Evolutionary conservation across 78 protist species (phyloP).

Genomic region (Ministeria vibrans): DNA sequence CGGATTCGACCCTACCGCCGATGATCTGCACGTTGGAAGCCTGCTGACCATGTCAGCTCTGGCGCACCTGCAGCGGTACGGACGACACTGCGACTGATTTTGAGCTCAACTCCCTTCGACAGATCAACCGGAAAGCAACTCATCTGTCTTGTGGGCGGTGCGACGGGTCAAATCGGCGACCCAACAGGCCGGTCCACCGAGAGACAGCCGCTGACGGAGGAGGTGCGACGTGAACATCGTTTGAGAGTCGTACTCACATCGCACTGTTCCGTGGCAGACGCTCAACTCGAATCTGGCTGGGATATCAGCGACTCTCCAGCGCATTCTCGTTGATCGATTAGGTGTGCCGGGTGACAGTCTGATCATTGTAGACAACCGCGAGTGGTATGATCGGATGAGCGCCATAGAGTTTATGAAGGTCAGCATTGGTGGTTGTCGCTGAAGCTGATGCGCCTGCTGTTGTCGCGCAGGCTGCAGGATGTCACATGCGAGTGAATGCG

Average conservation of each 20-base stretch:
- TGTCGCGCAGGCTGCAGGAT: constrained; percentile 36
- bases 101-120: too few relatives aligned
- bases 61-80: constrained; percentile 29
- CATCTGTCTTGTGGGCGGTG: constrained; percentile 70
- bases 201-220: constrained; percentile 30
- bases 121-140: constrained; percentile 19
- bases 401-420: constrained; percentile 6
- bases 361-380: constrained; percentile 57
- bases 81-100: too few relatives aligned
- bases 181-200: constrained; percentile 73
- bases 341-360: too few relatives aligned
- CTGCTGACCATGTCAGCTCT: constrained; percentile 57
- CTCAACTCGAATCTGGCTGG: background rate
- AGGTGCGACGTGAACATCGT: background rate
- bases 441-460: too few relatives aligned
- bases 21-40: constrained; percentile 76
- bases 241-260: background rate
- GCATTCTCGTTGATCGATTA: background rate
- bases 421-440: too few relatives aligned
- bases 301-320: background rate
- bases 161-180: constrained; percentile 81
- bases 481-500: constrained; percentile 12
- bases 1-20: constrained; percentile 89
- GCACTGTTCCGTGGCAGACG: background rate
- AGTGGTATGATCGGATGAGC: constrained; percentile 47